These are phyloP conservation scores for Neotropicomus parvogracilis DNA, from an alignment of 1,284 basidiomycete species.

Conservation along the genomic window DNA sequence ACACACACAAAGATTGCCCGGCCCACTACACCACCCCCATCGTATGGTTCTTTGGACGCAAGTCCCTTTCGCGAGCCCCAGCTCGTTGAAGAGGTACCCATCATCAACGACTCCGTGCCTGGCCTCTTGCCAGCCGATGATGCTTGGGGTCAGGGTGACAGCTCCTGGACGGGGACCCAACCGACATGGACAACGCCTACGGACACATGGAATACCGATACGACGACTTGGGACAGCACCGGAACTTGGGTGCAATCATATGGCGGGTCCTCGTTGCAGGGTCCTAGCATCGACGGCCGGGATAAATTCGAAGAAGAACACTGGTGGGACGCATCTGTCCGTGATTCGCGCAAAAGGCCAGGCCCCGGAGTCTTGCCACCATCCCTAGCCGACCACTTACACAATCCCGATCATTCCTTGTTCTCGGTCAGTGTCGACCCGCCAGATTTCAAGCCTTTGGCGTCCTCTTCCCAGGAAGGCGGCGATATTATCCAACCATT, in stretches of 20 bases:
- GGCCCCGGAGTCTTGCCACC: constrained; percentile 68
- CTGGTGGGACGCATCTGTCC: constrained; percentile 61
- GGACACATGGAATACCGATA: constrained; percentile 21
- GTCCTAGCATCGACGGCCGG: constrained; percentile 52
- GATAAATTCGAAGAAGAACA: constrained; percentile 52
- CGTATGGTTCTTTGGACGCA: constrained; percentile 25
- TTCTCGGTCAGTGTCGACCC: constrained; percentile 54
- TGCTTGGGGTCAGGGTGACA: constrained; percentile 13
- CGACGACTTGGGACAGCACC: constrained; percentile 28
- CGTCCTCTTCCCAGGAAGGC: constrained; percentile 21
- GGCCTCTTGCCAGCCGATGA: constrained; percentile 27
- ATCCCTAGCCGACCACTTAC: constrained; percentile 57
- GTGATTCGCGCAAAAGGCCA: constrained; percentile 46
- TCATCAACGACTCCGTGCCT: constrained; percentile 29
- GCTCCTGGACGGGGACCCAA: constrained; percentile 20
- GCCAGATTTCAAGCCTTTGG: constrained; percentile 31
- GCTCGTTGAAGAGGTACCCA: constrained; percentile 39
- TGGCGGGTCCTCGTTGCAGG: constrained; percentile 24
- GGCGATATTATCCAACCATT: constrained; percentile 24
- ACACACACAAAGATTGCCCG: constrained; percentile 30
- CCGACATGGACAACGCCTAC: constrained; percentile 12
- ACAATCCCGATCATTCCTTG: constrained; percentile 66
- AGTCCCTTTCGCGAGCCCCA: constrained; percentile 44
- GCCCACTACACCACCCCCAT: constrained; percentile 29
- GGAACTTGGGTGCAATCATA: constrained; percentile 22